A percentile compares a stretch with the other conserved stretches of the same genome.
Evolutionary conservation across 495 filamentous ascomycete species (phyloP).

Genomic region (Aspergillus haitiensis): DNA sequence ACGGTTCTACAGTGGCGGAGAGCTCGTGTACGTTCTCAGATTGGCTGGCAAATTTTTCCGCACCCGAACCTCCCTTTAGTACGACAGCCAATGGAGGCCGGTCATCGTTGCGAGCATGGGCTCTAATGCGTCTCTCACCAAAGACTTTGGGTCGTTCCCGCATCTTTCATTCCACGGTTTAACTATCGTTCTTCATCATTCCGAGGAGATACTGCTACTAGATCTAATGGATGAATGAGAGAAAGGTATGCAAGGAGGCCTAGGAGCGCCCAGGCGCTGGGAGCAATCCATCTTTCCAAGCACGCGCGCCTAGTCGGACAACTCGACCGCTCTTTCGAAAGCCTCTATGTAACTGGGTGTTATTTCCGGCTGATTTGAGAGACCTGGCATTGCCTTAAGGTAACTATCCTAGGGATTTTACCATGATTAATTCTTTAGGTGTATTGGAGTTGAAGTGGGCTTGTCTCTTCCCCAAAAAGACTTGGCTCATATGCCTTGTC

Average conservation of each 20-base stretch:
- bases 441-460: conserved; percentile 2
- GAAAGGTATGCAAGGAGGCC: not conserved
- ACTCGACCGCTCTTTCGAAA: conserved; percentile 5
- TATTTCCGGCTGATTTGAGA: not conserved
- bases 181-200: not conserved
- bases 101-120: too few relatives aligned
- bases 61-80: not conserved
- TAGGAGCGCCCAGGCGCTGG: not conserved
- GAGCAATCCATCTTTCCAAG: not conserved
- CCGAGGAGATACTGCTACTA: not conserved
- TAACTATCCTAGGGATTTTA: not conserved
- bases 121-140: not conserved
- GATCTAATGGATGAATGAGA: not conserved
- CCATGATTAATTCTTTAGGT: not conserved
- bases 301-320: conserved; percentile 8
- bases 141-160: conserved; percentile 2
- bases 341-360: not conserved
- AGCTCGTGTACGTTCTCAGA: conserved; percentile 2
- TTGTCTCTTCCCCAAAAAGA: conserved; percentile 6
- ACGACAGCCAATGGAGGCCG: too few relatives aligned
- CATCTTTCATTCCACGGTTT: not conserved
- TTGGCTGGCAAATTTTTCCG: conserved; percentile 27
- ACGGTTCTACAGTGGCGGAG: not conserved
- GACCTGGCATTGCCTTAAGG: not conserved
- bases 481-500: conserved; percentile 6